Evolutionary conservation across 352 stramenopile genomes (phyloP).

Genomic region (Phytophthora macrochlamydospora): DNA sequence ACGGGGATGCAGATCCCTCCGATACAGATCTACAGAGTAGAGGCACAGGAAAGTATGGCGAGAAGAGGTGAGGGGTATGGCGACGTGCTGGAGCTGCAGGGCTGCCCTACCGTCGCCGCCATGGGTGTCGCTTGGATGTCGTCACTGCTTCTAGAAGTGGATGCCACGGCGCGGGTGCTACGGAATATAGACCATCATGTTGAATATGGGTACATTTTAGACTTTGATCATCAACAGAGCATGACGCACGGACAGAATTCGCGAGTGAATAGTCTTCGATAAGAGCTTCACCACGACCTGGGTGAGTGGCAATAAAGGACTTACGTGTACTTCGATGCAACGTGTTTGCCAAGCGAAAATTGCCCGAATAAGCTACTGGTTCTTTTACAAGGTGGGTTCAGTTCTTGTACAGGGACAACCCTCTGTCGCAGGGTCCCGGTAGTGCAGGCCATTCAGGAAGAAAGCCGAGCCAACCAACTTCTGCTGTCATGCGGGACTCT

Average conservation of each 20-base stretch:
- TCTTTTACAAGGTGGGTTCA: constrained; percentile 25
- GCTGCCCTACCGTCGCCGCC: constrained; percentile 32
- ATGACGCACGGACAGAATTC: too few species aligned
- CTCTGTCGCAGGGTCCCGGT: constrained; percentile 13
- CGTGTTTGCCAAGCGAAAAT: background rate
- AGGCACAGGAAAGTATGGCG: background rate
- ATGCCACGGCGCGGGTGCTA: background rate
- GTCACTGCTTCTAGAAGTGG: background rate
- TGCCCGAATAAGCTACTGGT: constrained; percentile 17
- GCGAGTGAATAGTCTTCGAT: too few species aligned
- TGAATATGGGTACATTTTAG: too few species aligned
- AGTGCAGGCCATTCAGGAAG: constrained; percentile 17
- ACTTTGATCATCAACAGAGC: too few species aligned
- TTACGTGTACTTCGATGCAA: too few species aligned
- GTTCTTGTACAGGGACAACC: background rate
- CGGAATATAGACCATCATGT: too few species aligned
- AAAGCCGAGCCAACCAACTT: constrained; percentile 26
- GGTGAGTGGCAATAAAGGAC: too few species aligned
- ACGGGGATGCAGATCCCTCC: constrained; percentile 79
- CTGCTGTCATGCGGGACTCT: constrained; percentile 50
- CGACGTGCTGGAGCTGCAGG: too few species aligned
- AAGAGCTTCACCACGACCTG: too few species aligned
- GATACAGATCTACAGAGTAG: constrained; percentile 73
- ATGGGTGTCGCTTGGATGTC: constrained; percentile 10
- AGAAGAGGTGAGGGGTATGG: background rate